A percentile compares a stretch with the other conserved stretches of the same genome.
Conservation (phyloP, 768 basidiomycete species). For the Psilocybe sp. region DNA sequence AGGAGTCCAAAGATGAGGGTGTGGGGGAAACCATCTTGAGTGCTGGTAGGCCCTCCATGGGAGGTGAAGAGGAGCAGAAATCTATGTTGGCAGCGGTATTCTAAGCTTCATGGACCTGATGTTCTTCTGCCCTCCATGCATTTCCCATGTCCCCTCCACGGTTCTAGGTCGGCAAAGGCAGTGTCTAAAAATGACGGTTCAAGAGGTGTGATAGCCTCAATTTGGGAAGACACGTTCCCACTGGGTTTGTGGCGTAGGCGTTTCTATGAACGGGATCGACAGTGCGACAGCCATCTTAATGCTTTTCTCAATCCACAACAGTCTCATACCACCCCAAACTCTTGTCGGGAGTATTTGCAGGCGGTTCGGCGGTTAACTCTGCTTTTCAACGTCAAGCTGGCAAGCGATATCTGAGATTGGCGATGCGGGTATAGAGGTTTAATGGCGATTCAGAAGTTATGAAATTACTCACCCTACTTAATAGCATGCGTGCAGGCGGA, state of each 20-base stretch:
- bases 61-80: conserved; percentile 10
- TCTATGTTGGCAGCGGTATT: conserved; percentile 5
- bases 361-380: too few species aligned
- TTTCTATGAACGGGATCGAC: too few species aligned
- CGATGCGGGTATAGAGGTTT: too few species aligned
- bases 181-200: conserved; percentile 2
- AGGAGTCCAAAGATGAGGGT: conserved; percentile 18
- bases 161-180: conserved; percentile 9
- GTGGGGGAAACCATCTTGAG: conserved; percentile 7
- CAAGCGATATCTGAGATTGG: too few species aligned
- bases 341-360: too few species aligned
- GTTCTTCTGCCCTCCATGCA: conserved; percentile 6
- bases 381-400: too few species aligned
- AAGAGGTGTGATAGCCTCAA: conserved; percentile 3
- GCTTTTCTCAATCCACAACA: too few species aligned
- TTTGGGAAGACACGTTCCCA: conserved; percentile 1
- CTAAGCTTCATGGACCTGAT: conserved; percentile 10
- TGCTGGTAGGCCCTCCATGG: conserved; percentile 14
- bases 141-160: conserved; percentile 17
- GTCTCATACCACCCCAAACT: too few species aligned
- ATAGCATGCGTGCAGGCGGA: too few species aligned
- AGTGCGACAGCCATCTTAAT: too few species aligned
- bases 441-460: too few species aligned
- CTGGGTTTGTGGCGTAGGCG: background rate
- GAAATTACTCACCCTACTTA: too few species aligned